Evolutionary conservation across 768 basidiomycete species (phyloP).

Genomic region (Boletus reticulatus): DNA sequence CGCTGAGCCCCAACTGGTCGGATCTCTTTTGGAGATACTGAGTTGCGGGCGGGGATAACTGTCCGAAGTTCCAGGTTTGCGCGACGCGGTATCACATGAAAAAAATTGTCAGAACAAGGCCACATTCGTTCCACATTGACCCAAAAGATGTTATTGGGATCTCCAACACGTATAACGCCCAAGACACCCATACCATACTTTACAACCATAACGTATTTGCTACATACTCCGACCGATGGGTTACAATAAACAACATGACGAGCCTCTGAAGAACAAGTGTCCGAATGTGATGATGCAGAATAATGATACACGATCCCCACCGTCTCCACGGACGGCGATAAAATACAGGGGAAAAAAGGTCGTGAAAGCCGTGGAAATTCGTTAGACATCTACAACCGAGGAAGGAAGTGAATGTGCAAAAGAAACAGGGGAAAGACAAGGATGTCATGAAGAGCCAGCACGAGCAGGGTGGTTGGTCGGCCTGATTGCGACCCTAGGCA

Average conservation of each 20-base stretch:
- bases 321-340: conserved; percentile 25
- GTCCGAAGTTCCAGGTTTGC: neutral
- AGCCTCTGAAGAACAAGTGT: conserved; percentile 8
- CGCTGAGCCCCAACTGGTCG: conserved; percentile 16
- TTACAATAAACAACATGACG: conserved; percentile 27
- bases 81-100: conserved; percentile 18
- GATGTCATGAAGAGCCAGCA: conserved; percentile 7
- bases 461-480: neutral
- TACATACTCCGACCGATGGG: conserved; percentile 27
- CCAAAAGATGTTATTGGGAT: neutral
- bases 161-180: conserved; percentile 4
- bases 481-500: conserved; percentile 5
- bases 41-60: conserved; percentile 3
- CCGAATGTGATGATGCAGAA: conserved; percentile 31
- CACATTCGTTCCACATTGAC: neutral
- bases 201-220: conserved; percentile 37
- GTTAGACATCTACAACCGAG: conserved; percentile 20
- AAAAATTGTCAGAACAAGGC: neutral
- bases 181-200: conserved; percentile 27
- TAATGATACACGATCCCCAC: conserved; percentile 33
- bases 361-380: conserved; percentile 29
- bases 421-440: neutral
- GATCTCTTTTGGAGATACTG: conserved; percentile 7
- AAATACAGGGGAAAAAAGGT: conserved; percentile 24
- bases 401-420: conserved; percentile 2